Base-by-base conservation (phyloP, 768 basidiomycete genomes). In the Daedalea quercina region DNA sequence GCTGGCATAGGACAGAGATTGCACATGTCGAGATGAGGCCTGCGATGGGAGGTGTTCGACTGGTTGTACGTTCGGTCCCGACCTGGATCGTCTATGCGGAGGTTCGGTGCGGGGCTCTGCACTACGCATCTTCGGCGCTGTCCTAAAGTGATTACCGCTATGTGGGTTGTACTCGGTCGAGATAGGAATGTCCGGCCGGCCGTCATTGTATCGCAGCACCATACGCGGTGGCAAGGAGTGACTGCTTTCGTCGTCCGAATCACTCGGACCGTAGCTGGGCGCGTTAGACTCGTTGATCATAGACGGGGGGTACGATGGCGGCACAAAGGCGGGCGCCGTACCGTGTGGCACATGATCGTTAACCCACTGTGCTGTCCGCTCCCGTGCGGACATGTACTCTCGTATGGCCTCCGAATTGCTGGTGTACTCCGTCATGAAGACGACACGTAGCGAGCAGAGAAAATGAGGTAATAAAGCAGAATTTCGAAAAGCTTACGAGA, bases 351-450 rank as follows among this genome's bases (percentile, higher is more conserved):
- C 64, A 68, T 65, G 76, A 57, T 65, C 74, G 64, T 69, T 68
- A 15, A 90, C 78, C 87, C 87, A 90, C 63, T 76, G 63, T 24
- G 77, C 75, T 3, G 84, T 87, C 46, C 87, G 77, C 24, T 84
- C 76, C 45, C 76, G 78, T 56, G 85, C 71, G 51, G 70, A 72
- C 70, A 80, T 74, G 63, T 75, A 84, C 63, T 81, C 76, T 47
- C 76, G 74, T 44, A 79, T 68, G 44, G 81, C 78, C 56, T 82
- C 78, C 1, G 83, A 76, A 41, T 80, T 80, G 43, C 75, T 71
- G 0, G 77, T 75, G 65, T 82, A 83, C 69, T 84, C 83, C 51
- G 83, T 82, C 84, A 87, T 85, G 57, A 54, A 51, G 53, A 35
- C 37, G 37, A 3, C 37, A 19, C 37, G 37, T 40, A 40, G 19